Conservation (phyloP, 2,329 filamentous ascomycete genomes). For the Dothistroma septosporum region DNA sequence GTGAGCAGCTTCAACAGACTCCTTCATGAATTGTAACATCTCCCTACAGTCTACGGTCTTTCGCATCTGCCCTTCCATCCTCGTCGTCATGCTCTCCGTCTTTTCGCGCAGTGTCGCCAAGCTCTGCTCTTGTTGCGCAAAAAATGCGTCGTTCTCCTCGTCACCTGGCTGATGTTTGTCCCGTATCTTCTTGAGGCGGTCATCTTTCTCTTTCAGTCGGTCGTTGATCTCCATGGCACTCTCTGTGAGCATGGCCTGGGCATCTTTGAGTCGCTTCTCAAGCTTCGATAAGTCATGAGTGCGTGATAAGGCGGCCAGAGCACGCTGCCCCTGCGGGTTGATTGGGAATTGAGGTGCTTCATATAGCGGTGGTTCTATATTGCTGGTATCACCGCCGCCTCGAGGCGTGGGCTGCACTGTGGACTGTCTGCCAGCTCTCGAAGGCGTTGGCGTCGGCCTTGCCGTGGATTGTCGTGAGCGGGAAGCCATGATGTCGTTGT, state of each 20-base stretch:
- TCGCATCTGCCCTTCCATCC: slow-evolving; percentile 57
- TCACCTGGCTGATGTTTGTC: slow-evolving; percentile 24
- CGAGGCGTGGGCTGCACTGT: slow-evolving; percentile 6
- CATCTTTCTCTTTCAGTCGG: slow-evolving; percentile 40
- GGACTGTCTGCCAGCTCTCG: background rate
- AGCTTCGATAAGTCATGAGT: slow-evolving; percentile 43
- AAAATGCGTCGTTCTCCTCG: slow-evolving; percentile 30
- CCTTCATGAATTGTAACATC: slow-evolving; percentile 43
- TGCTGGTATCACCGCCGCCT: background rate
- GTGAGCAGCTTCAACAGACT: slow-evolving; percentile 43
- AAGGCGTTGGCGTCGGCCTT: slow-evolving; percentile 5
- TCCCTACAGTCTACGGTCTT: slow-evolving; percentile 55
- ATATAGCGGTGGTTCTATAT: slow-evolving; percentile 46
- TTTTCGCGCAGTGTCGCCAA: slow-evolving; percentile 41
- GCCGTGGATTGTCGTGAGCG: slow-evolving; percentile 17
- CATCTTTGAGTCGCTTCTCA: slow-evolving; percentile 47
- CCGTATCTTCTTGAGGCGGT: slow-evolving; percentile 32
- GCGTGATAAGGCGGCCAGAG: slow-evolving; percentile 45
- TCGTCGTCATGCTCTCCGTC: slow-evolving; percentile 50
- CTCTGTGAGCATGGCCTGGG: slow-evolving; percentile 45
- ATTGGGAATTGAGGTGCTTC: slow-evolving; percentile 52
- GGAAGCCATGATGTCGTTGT: slow-evolving; percentile 3
- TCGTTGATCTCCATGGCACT: slow-evolving; percentile 56
- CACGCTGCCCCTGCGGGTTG: slow-evolving; percentile 43
- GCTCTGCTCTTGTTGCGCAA: slow-evolving; percentile 39